Evolutionary conservation across 2,329 filamentous ascomycete genomes (phyloP), one percentile per base, ranked within the genome.

Genomic region (Trichoderma sp.): DNA sequence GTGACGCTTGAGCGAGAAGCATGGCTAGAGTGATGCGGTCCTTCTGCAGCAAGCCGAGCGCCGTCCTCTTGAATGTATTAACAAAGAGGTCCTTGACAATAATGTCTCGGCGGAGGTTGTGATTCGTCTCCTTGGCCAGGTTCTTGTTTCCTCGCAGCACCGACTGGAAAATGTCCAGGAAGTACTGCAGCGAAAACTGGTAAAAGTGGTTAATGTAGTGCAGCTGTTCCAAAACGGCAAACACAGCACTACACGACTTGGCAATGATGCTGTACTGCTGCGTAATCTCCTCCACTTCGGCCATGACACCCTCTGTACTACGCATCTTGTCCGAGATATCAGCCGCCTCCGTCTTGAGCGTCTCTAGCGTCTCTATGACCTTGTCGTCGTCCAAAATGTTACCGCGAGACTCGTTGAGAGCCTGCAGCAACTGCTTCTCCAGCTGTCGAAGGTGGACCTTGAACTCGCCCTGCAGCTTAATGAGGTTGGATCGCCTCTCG

Each of bases 191-290:
- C 42, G 95, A 99, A 84, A 99, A 99, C 78, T 98, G 96, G 80
- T 99, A 99, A 81, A 98, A 98, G 83, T 98, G 95, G 79, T 99
- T 97, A 78, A 99, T 90, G 77, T 97, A 96, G 80, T 98, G 94
- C 68, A 99, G 87, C 79, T 99, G 94, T 81, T 99, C 96, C 70
- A 99, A 84, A 15, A 99, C 92, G 35, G 96, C 93, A 78, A 98
- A 99, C 50, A 99, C 94, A 66, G 95, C 94, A 81, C 94, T 97
- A 86, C 95, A 99, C 50, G 95, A 94, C 74, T 90, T 88, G 67
- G 95, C 95, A 79, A 99, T 93, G 71, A 96, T 89, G 76, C 91
- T 92, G 85, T 99, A 99, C 79, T 97, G 91, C 72, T 91, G 88
- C 45, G 96, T 99, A 77, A 98, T 97, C 76, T 91, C 92, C 73